phyloP scores from a whole-genome alignment of 129 eudicot genomes.

The Tagetes patula region DNA sequence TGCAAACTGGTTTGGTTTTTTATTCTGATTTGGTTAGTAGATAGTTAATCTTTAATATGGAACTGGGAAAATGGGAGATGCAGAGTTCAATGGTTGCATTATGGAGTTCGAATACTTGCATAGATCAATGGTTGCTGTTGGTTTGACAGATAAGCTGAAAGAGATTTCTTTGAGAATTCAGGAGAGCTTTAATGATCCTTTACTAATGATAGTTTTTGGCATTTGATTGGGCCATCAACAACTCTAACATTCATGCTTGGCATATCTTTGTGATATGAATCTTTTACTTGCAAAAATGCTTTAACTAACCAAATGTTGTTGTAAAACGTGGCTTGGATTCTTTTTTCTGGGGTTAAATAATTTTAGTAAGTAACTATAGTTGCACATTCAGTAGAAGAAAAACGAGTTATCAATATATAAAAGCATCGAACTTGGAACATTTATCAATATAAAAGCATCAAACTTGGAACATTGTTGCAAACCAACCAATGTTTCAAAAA shows the following conservation, averaged over 20 bases:
- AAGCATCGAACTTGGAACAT: background rate
- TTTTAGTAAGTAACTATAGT: background rate
- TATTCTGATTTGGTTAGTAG: conserved; percentile 7
- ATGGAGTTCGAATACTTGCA: conserved; percentile 1
- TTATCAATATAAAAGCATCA: background rate
- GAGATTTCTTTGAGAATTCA: conserved; percentile 4
- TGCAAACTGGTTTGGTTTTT: conserved; percentile 4
- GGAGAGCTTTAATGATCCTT: conserved; percentile 9
- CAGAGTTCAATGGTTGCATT: background rate
- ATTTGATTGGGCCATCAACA: conserved; percentile 8
- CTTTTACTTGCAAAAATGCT: conserved; percentile 1
- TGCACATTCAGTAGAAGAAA: conserved; percentile 6
- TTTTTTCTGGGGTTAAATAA: conserved; percentile 1
- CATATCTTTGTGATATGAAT: background rate
- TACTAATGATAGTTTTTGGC: background rate
- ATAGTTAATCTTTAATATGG: conserved; percentile 2
- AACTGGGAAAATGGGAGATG: background rate
- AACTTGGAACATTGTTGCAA: conserved; percentile 12
- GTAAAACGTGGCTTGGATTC: background rate
- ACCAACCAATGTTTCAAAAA: background rate
- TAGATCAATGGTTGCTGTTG: background rate
- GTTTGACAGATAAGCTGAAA: conserved; percentile 1
- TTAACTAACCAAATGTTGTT: background rate
- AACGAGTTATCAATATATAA: conserved; percentile 2
- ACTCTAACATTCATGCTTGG: background rate